Conservation (phyloP, 1,284 basidiomycete species). For the Grifola frondosa region DNA sequence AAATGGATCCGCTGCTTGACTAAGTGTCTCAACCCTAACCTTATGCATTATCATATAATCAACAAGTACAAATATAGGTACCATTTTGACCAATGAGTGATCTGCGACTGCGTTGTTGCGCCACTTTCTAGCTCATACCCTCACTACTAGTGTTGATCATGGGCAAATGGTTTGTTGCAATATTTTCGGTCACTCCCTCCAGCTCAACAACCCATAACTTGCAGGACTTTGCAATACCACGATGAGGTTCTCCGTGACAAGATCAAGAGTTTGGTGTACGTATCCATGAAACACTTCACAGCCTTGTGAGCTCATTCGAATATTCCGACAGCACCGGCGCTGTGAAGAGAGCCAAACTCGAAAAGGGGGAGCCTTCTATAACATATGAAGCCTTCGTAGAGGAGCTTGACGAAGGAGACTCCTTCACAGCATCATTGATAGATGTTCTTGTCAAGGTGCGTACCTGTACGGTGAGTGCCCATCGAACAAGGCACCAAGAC, state of each 20-base stretch:
- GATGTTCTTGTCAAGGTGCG: constrained; percentile 73
- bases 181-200: background rate
- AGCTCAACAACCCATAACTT: constrained; percentile 8
- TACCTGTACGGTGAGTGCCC: background rate
- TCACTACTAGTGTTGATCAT: too few relatives aligned
- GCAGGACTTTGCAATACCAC: constrained; percentile 64
- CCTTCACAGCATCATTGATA: constrained; percentile 67
- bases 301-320: background rate
- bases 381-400: constrained; percentile 70
- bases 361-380: constrained; percentile 57
- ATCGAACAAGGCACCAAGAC: too few relatives aligned
- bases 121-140: constrained; percentile 5
- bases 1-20: background rate
- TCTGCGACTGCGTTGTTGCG: constrained; percentile 12
- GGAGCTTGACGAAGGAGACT: constrained; percentile 69
- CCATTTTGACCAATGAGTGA: constrained; percentile 9
- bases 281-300: constrained; percentile 12
- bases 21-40: constrained; percentile 1
- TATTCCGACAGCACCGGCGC: constrained; percentile 52
- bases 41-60: background rate
- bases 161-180: constrained; percentile 31
- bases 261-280: constrained; percentile 71
- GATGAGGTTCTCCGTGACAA: constrained; percentile 69
- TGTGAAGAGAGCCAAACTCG: constrained; percentile 58
- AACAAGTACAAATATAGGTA: background rate